Evolutionary conservation across 106 monocot genomes (phyloP).

Genomic region (Apostasia shenzhenica): DNA sequence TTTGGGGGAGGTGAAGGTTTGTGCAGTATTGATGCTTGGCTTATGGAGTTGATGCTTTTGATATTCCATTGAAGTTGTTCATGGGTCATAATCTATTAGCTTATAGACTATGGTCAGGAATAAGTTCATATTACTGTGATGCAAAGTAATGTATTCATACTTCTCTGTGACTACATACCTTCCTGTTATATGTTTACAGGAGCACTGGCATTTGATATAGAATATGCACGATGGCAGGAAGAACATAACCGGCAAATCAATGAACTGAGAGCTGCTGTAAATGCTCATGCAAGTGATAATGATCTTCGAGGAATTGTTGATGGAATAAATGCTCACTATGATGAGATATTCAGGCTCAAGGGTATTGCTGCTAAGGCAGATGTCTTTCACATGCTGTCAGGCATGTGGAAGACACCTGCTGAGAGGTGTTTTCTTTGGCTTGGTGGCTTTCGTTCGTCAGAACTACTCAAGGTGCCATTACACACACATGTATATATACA

Average conservation of each 20-base stretch:
- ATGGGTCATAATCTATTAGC: too few relatives aligned
- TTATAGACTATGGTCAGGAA: too few relatives aligned
- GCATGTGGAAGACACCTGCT: conserved; percentile 86
- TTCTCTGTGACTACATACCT: too few relatives aligned
- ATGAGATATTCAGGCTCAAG: conserved; percentile 67
- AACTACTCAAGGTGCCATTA: conserved; percentile 60
- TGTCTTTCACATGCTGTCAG: conserved; percentile 81
- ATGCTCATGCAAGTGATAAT: conserved; percentile 51
- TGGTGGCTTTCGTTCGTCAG: conserved; percentile 81
- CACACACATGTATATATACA: too few relatives aligned
- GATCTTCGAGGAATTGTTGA: conserved; percentile 66
- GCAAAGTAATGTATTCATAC: too few relatives aligned
- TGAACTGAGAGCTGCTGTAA: conserved; percentile 58
- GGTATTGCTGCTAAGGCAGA: conserved; percentile 64
- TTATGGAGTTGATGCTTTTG: too few relatives aligned
- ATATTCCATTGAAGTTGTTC: too few relatives aligned
- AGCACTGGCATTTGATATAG: conserved; percentile 70
- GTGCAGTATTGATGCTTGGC: too few relatives aligned
- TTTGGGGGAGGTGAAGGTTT: too few relatives aligned
- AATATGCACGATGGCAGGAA: conserved; percentile 82
- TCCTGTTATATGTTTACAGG: conserved; percentile 24
- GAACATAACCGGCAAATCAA: conserved; percentile 54
- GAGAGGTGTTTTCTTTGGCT: conserved; percentile 91
- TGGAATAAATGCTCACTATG: conserved; percentile 47
- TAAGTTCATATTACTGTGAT: too few relatives aligned